Base-by-base conservation (phyloP, 2,329 filamentous ascomycete genomes). In the Madurella fahalii region DNA sequence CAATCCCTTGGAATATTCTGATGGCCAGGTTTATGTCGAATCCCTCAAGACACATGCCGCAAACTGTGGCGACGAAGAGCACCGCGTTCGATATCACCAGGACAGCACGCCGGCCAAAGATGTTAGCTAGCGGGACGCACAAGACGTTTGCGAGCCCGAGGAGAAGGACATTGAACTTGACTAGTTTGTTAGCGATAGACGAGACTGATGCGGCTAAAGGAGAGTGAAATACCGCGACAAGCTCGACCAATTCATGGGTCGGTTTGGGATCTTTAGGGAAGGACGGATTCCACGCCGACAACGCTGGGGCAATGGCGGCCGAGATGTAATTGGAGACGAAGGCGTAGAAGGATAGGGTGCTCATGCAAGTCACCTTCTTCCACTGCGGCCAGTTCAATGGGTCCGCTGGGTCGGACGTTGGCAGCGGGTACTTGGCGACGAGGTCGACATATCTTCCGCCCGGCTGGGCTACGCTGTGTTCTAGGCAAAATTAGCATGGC, bases 81-180 rank as follows among this genome's bases (percentile, higher is more conserved):
- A 53, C 40, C 13, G 55, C 54, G 1, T 67, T 66, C 2, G 69
- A 66, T 0, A 61, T 9, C 1, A 73, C 55, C 0, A 74, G 55
- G 1, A 71, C 60, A 0, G 66, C 66, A 0, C 71, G 61, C 4
- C 70, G 62, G 1, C 71, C 71, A 25, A 67, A 58, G 20, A 67
- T 64, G 41, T 72, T 72, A 0, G 71, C 66, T 44, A 73, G 30
- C 0, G 71, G 71, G 1, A 73, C 71, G 65, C 70, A 71, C 46
- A 65, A 62, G 12, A 72, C 65, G 9, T 72, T 73, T 0, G 65
- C 62, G 0, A 65, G 64, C 0, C 71, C 71, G 0, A 72, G 52
- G 1, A 71, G 59, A 0, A 73, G 54, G 0, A 71, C 55, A n/a
- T 69, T 66, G 5, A 69, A 61, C 70, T 72, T 13, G n/a, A 5